Conservation (phyloP, 2,329 filamentous ascomycete species). For the Aspergillus puulaauensis region DNA sequence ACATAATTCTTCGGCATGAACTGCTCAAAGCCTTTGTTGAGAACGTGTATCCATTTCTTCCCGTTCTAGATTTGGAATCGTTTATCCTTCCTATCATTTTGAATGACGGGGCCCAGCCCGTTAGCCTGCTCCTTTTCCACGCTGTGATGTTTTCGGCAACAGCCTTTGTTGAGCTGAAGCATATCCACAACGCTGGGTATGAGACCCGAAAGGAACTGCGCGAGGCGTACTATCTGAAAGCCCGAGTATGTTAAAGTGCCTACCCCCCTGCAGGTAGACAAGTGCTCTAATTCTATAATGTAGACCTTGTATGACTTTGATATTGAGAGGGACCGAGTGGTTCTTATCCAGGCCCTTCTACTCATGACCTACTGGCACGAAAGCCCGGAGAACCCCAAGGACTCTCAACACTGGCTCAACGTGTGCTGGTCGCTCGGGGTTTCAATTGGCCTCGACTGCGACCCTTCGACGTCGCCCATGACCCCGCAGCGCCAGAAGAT, state of each 20-base stretch:
- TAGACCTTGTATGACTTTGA: constrained; percentile 75
- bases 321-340: constrained; percentile 77
- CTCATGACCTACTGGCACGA: constrained; percentile 95
- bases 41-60: constrained; percentile 9
- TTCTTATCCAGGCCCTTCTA: constrained; percentile 76
- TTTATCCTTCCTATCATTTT: constrained; percentile 1
- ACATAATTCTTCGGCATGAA: neutral
- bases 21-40: neutral
- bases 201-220: constrained; percentile 1
- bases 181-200: constrained; percentile 7
- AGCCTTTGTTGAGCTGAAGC: constrained; percentile 6
- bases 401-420: neutral
- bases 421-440: neutral
- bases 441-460: neutral
- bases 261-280: no score
- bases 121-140: constrained; percentile 12
- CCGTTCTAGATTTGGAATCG: constrained; percentile 2
- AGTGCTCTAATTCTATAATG: no score
- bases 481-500: neutral
- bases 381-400: constrained; percentile 86
- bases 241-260: constrained; percentile 48
- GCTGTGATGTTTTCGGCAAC: constrained; percentile 10
- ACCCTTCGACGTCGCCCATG: neutral
- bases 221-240: neutral
- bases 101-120: neutral